These are phyloP conservation scores for Plasmodium fragile DNA, from an alignment of 169 alveolate genomes.

Conservation along the genomic window DNA sequence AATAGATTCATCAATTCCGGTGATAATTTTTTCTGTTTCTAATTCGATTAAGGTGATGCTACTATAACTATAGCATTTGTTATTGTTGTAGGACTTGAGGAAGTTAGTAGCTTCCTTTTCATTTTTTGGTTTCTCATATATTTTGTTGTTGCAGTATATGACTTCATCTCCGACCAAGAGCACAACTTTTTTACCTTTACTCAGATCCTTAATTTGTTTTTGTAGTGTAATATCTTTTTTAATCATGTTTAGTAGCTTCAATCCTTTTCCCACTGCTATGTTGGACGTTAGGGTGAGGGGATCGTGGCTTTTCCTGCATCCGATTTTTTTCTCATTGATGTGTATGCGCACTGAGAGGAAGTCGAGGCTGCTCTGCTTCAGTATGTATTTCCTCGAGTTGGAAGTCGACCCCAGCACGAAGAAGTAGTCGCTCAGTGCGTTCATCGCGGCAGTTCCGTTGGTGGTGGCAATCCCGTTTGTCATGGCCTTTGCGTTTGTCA, in stretches of 20 bases:
- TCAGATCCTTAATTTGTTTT: slow-evolving; percentile 1
- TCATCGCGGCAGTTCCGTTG: not conserved
- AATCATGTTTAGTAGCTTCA: slow-evolving; percentile 34
- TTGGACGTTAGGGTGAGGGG: slow-evolving; percentile 65
- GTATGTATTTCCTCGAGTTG: slow-evolving; percentile 53
- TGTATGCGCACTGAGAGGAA: slow-evolving; percentile 42
- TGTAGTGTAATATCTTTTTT: slow-evolving; percentile 1
- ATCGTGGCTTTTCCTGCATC: slow-evolving; percentile 53
- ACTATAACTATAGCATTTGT: slow-evolving; percentile 47
- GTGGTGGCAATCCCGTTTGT: not conserved
- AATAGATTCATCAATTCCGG: slow-evolving; percentile 65
- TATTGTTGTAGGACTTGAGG: slow-evolving; percentile 59
- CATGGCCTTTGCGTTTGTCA: not conserved
- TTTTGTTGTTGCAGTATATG: slow-evolving; percentile 55
- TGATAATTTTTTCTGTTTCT: slow-evolving; percentile 27
- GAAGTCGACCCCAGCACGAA: slow-evolving; percentile 69
- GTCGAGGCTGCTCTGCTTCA: slow-evolving; percentile 37
- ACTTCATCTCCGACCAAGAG: slow-evolving; percentile 70
- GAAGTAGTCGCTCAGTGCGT: slow-evolving; percentile 25
- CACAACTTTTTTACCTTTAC: slow-evolving; percentile 38
- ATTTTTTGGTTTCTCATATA: slow-evolving; percentile 56
- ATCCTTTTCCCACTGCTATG: slow-evolving; percentile 57
- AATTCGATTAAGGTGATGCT: slow-evolving; percentile 46
- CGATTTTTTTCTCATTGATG: slow-evolving; percentile 63
- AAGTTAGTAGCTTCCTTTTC: slow-evolving; percentile 53